Percentiles rank a stretch among this genome's conserved stretches.
Evolutionary conservation across 257 asterid species (phyloP).

Genomic region (Lycium barbarum): DNA sequence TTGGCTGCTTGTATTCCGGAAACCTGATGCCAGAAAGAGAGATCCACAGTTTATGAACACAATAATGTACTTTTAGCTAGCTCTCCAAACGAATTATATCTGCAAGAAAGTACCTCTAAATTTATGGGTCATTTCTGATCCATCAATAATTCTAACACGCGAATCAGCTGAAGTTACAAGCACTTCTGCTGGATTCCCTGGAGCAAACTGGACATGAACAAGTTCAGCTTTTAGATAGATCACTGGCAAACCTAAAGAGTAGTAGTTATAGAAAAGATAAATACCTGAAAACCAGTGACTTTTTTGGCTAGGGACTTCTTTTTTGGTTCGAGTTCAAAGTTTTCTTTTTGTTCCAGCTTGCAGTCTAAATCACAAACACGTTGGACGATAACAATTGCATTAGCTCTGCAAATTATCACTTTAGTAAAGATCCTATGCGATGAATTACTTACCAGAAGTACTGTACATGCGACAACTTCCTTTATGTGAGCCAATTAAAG

Average conservation of each 20-base stretch:
- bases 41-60: background rate
- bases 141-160: conserved; percentile 38
- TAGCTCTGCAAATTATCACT: background rate
- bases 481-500: conserved; percentile 65
- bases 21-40: conserved; percentile 27
- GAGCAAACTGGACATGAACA: conserved; percentile 31
- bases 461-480: conserved; percentile 62
- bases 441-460: conserved; percentile 48
- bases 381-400: conserved; percentile 29
- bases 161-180: conserved; percentile 44
- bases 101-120: conserved; percentile 32
- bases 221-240: conserved; percentile 5
- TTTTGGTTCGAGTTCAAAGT: conserved; percentile 54
- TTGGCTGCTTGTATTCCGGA: conserved; percentile 38
- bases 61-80: background rate
- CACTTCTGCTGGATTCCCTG: conserved; percentile 37
- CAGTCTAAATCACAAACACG: conserved; percentile 44
- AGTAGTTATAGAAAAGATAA: background rate
- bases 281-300: conserved; percentile 64
- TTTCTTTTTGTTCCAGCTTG: conserved; percentile 57
- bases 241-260: conserved; percentile 35
- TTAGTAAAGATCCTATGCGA: background rate
- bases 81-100: background rate
- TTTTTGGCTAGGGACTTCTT: conserved; percentile 63
- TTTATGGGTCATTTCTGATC: conserved; percentile 31